phyloP scores from a whole-genome alignment of 1,139 yeast species.

The Taiozyma onychis region DNA sequence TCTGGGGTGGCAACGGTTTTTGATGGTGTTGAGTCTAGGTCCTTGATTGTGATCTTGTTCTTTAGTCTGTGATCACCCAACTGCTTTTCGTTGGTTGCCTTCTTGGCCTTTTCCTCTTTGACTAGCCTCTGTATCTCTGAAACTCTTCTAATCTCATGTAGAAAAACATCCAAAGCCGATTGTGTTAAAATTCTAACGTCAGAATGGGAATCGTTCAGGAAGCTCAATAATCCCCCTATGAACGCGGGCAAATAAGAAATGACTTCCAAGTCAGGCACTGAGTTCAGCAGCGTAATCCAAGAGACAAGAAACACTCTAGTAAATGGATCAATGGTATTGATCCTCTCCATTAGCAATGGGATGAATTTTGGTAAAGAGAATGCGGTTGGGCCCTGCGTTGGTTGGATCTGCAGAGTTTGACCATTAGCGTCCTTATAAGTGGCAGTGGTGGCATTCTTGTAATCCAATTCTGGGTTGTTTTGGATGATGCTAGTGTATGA shows the following conservation, averaged over 20 bases:
- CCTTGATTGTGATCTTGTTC: conserved; percentile 12
- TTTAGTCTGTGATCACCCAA: conserved; percentile 8
- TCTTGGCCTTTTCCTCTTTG: conserved; percentile 14
- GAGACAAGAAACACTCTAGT: conserved; percentile 88
- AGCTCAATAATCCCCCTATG: conserved; percentile 77
- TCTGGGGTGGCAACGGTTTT: conserved; percentile 1
- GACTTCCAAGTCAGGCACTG: conserved; percentile 87
- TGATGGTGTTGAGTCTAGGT: conserved; percentile 17
- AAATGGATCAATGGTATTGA: conserved; percentile 88
- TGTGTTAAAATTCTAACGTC: conserved; percentile 89
- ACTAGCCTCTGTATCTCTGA: conserved; percentile 51
- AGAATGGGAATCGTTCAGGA: conserved; percentile 76
- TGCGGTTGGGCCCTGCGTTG: conserved; percentile 66
- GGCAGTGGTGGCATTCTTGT: conserved; percentile 42
- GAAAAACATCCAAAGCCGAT: conserved; percentile 64
- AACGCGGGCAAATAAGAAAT: conserved; percentile 86
- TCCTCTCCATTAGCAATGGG: conserved; percentile 83
- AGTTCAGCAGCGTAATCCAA: conserved; percentile 87
- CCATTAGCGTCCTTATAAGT: conserved; percentile 46
- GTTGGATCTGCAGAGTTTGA: conserved; percentile 58
- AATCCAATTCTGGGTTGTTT: conserved; percentile 39
- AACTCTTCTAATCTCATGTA: conserved; percentile 75
- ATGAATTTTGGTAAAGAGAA: conserved; percentile 85
- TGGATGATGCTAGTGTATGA: conserved; percentile 80
- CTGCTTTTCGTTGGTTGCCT: conserved; percentile 2